A percentile compares a stretch with the other conserved stretches of the same genome.
Conservation (phyloP, 208 protist genomes). For the Vickermania spadyakhi region DNA sequence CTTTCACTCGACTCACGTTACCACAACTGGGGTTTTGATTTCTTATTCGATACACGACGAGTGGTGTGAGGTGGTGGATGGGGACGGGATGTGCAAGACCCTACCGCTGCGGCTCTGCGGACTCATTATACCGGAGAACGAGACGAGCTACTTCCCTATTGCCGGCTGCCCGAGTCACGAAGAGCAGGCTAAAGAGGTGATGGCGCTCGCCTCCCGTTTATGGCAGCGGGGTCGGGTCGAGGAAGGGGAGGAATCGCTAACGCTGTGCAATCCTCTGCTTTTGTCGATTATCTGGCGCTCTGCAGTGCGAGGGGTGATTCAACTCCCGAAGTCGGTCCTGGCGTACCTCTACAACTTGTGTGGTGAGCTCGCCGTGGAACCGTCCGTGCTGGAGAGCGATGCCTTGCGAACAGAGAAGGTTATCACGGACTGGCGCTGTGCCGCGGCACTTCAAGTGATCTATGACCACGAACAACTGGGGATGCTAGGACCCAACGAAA, state of each 20-base stretch:
- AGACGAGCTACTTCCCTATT: conserved; percentile 23
- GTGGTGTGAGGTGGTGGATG: conserved; percentile 57
- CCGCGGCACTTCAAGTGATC: neutral
- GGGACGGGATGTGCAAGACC: conserved; percentile 20
- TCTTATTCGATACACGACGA: conserved; percentile 48
- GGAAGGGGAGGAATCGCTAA: conserved; percentile 1
- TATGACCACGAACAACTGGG: neutral
- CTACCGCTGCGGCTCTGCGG: conserved; percentile 65
- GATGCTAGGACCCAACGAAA: neutral
- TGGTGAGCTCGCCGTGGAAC: neutral
- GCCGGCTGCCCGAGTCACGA: conserved; percentile 19
- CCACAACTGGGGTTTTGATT: conserved; percentile 29
- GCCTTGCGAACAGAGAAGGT: conserved; percentile 14
- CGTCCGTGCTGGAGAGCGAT: neutral
- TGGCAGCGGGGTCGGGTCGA: neutral
- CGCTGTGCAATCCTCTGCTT: conserved; percentile 26
- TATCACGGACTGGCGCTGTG: conserved; percentile 11
- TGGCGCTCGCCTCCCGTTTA: conserved; percentile 8
- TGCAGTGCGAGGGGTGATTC: conserved; percentile 15
- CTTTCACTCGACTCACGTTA: conserved; percentile 28
- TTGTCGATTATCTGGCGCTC: conserved; percentile 48
- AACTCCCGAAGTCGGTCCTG: conserved; percentile 13
- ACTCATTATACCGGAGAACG: conserved; percentile 27
- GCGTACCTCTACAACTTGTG: conserved; percentile 9
- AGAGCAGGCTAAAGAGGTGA: conserved; percentile 25